A percentile compares a stretch with the other conserved stretches of the same genome.
phyloP scores from a whole-genome alignment of 441 rosid genomes.

The Brassica balearica region DNA sequence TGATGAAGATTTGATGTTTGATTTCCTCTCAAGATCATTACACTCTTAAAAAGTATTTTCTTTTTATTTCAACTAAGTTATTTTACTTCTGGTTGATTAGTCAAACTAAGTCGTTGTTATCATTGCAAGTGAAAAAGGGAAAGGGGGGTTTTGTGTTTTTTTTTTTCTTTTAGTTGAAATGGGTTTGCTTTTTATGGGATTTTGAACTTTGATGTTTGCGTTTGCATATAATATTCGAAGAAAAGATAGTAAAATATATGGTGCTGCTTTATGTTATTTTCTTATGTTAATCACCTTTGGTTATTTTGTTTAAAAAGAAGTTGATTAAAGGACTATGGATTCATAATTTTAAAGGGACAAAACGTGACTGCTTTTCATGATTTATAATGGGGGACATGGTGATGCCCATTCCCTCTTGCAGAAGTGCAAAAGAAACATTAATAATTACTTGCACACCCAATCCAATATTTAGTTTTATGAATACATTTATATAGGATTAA shows the following conservation, averaged over 20 bases:
- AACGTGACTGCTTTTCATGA: constrained; percentile 45
- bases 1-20: constrained; percentile 33
- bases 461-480: background rate
- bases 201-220: constrained; percentile 31
- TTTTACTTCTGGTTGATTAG: constrained; percentile 36
- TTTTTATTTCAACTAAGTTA: constrained; percentile 38
- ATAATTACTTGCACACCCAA: constrained; percentile 40
- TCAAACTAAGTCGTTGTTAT: constrained; percentile 37
- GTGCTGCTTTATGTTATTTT: constrained; percentile 34
- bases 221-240: constrained; percentile 40
- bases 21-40: constrained; percentile 36
- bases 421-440: constrained; percentile 37
- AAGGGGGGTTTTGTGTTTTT: background rate
- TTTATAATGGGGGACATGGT: constrained; percentile 40
- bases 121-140: constrained; percentile 20
- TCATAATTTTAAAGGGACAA: constrained; percentile 36
- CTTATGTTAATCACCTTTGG: constrained; percentile 19
- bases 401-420: constrained; percentile 28
- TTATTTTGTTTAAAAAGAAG: background rate
- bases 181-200: constrained; percentile 33
- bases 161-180: constrained; percentile 15
- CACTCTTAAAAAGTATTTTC: constrained; percentile 29
- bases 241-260: constrained; percentile 24
- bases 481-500: background rate
- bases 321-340: constrained; percentile 13